Evolutionary conservation across 2,329 filamentous ascomycete species (phyloP).

Genomic region (Graphilbum fragrans): DNA sequence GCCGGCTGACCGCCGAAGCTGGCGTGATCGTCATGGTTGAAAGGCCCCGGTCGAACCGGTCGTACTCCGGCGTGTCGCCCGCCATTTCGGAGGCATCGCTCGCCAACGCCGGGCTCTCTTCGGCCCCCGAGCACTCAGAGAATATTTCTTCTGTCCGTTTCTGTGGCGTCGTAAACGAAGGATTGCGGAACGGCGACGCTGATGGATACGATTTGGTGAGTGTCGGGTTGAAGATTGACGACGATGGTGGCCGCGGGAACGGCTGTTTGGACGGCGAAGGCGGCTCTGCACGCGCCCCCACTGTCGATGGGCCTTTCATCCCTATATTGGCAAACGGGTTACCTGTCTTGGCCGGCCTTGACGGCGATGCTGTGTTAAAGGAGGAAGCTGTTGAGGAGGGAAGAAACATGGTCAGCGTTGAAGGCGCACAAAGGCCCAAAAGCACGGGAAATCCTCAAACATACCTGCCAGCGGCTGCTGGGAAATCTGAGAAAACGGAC

Average conservation of each 20-base stretch:
- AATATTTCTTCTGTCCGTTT: slow-evolving; percentile 41
- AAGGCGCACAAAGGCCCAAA: background rate
- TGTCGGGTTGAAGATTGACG: slow-evolving; percentile 34
- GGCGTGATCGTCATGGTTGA: slow-evolving; percentile 34
- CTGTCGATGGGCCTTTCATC: background rate
- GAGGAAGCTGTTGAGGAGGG: slow-evolving; percentile 6
- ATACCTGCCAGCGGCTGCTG: slow-evolving; percentile 28
- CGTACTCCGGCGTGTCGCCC: slow-evolving; percentile 39
- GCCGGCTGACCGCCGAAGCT: slow-evolving; percentile 22
- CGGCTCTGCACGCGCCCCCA: background rate
- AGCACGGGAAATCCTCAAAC: slow-evolving; percentile 11
- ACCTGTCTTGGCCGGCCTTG: slow-evolving; percentile 8
- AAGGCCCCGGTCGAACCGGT: slow-evolving; percentile 27
- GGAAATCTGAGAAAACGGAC: slow-evolving; percentile 45
- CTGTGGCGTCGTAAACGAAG: slow-evolving; percentile 52
- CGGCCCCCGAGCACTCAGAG: slow-evolving; percentile 44
- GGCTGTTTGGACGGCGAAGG: slow-evolving; percentile 17
- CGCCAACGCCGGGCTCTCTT: slow-evolving; percentile 47
- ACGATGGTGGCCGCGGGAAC: slow-evolving; percentile 24
- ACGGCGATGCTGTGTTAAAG: slow-evolving; percentile 14
- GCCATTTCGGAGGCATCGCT: slow-evolving; percentile 39
- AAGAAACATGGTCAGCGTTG: background rate
- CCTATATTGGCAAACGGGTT: slow-evolving; percentile 15
- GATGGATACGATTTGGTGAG: slow-evolving; percentile 26
- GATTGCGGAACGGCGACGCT: slow-evolving; percentile 49